These are phyloP conservation scores for Acacia pycnantha DNA, from an alignment of 331 rosid species.

Conservation along the genomic window DNA sequence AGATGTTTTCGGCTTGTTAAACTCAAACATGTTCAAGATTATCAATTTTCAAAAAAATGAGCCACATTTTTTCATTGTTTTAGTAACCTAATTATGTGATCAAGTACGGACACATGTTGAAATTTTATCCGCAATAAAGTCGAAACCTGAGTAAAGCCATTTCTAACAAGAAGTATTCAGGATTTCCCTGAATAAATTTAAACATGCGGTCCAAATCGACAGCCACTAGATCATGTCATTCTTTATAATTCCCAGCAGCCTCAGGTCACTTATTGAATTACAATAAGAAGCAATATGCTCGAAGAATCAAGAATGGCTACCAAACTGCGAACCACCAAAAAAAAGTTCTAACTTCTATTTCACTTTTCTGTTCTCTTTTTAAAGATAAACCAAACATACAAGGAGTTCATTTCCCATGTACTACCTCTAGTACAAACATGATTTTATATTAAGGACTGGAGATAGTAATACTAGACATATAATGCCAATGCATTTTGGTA, in stretches of 20 bases:
- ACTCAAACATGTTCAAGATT: neutral
- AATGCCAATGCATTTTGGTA: neutral
- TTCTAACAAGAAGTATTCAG: neutral
- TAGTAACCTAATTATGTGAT: neutral
- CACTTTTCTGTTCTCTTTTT: neutral
- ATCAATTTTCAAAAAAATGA: neutral
- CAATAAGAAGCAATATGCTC: neutral
- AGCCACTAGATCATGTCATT: neutral
- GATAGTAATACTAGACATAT: neutral
- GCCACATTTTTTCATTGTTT: neutral
- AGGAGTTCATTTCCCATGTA: neutral
- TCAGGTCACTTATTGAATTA: neutral
- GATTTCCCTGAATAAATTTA: neutral
- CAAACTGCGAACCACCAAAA: neutral
- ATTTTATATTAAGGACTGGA: no score
- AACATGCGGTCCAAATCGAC: neutral
- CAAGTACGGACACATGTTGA: neutral
- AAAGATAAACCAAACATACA: neutral
- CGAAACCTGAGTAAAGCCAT: neutral
- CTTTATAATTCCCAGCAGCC: neutral
- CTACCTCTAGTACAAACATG: no score
- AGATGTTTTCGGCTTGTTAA: neutral
- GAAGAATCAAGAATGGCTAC: neutral
- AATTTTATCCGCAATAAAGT: neutral
- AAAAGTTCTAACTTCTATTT: neutral